A percentile compares a stretch with the other conserved stretches of the same genome.
These are phyloP conservation scores for Sporothrix variecibatus DNA, from an alignment of 2,329 filamentous ascomycete genomes.

Conservation along the genomic window DNA sequence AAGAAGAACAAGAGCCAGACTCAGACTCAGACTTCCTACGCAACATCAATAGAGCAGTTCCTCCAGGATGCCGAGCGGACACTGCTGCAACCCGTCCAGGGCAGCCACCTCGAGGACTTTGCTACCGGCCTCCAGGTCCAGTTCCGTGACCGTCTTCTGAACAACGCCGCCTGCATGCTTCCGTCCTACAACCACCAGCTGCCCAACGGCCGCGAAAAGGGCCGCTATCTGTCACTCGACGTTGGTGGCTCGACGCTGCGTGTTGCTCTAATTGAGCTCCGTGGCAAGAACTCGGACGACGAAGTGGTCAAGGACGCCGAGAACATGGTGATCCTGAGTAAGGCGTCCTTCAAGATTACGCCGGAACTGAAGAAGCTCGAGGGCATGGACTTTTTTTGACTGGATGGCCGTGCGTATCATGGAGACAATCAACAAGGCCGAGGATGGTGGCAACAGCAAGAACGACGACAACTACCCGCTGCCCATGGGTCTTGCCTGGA, in stretches of 20 bases:
- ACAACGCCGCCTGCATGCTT: slow-evolving; percentile 61
- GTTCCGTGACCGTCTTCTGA: slow-evolving; percentile 54
- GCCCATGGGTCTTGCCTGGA: slow-evolving; percentile 66
- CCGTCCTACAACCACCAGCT: slow-evolving; percentile 67
- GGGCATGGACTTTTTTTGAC: slow-evolving; percentile 63
- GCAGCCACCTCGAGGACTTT: slow-evolving; percentile 49
- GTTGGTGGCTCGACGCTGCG: slow-evolving; percentile 70
- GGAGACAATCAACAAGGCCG: slow-evolving; percentile 54
- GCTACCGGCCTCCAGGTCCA: slow-evolving; percentile 55
- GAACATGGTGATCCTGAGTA: slow-evolving; percentile 51
- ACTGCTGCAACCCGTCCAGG: slow-evolving; percentile 52
- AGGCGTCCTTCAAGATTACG: slow-evolving; percentile 59
- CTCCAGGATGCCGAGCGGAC: slow-evolving; percentile 57
- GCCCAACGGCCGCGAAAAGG: slow-evolving; percentile 60
- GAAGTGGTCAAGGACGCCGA: not conserved
- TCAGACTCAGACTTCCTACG: not conserved
- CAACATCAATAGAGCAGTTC: slow-evolving; percentile 49
- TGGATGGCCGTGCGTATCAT: slow-evolving; percentile 66
- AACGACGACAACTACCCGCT: slow-evolving; percentile 46
- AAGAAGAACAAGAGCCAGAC: not conserved
- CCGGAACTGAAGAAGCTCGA: slow-evolving; percentile 57
- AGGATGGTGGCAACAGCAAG: slow-evolving; percentile 37
- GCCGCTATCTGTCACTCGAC: slow-evolving; percentile 64
- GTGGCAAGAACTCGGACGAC: slow-evolving; percentile 46
- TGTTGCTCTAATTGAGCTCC: slow-evolving; percentile 63